phyloP scores from a whole-genome alignment of 768 basidiomycete species.

The Tricholoma saponaceum region DNA sequence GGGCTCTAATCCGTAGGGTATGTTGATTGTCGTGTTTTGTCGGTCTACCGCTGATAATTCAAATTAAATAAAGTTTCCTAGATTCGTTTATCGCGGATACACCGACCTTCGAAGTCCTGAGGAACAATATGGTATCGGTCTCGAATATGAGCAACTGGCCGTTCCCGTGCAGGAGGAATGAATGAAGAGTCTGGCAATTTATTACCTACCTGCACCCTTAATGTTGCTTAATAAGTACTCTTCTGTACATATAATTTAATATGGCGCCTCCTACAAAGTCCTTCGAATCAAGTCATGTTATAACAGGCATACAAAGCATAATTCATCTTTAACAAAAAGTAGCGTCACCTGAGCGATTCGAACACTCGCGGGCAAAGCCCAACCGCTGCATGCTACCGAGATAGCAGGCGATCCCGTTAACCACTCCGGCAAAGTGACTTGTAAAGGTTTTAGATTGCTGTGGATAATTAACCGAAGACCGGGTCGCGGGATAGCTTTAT shows the following conservation, averaged over 20 bases:
- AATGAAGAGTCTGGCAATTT: background rate
- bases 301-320: too few relatives aligned
- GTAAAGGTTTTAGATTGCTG: background rate
- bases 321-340: constrained; percentile 22
- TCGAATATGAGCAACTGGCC: background rate
- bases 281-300: too few relatives aligned
- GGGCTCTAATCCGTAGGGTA: constrained; percentile 36
- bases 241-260: too few relatives aligned
- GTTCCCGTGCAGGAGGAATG: background rate
- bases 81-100: background rate
- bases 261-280: too few relatives aligned
- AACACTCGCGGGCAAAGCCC: constrained; percentile 52
- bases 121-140: background rate
- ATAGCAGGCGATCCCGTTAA: constrained; percentile 85
- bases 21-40: background rate
- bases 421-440: constrained; percentile 93
- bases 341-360: constrained; percentile 51
- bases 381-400: constrained; percentile 33
- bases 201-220: background rate
- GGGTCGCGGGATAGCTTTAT: too few relatives aligned
- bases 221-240: too few relatives aligned
- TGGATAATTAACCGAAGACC: too few relatives aligned
- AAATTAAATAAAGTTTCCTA: background rate
- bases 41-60: background rate
- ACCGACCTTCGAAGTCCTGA: background rate